phyloP scores from a whole-genome alignment of 108 stramenopile species.

The Pseudonitzschia pungens region DNA sequence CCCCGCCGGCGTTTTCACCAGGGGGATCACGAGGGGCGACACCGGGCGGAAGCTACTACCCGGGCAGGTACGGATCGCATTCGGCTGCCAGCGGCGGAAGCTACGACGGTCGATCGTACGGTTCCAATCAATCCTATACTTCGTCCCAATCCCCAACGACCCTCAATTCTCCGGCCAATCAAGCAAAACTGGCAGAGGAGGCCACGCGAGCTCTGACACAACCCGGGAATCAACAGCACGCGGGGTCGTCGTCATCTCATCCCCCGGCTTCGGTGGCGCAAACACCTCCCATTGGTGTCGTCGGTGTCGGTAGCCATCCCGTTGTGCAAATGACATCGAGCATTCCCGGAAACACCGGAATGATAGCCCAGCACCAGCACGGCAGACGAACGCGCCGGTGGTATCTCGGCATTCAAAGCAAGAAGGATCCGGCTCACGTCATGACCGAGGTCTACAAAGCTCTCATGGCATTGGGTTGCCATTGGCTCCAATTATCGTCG shows the following conservation, averaged over 20 bases:
- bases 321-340: slow-evolving; percentile 87
- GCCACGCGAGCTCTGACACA: slow-evolving; percentile 80
- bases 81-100: slow-evolving; percentile 35
- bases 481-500: slow-evolving; percentile 91
- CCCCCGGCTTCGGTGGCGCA: slow-evolving; percentile 30
- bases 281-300: slow-evolving; percentile 42
- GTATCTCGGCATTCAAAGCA: slow-evolving; percentile 99
- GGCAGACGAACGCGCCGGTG: slow-evolving; percentile 89
- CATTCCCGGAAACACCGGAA: slow-evolving; percentile 89
- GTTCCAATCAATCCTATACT: slow-evolving; percentile 36
- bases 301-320: slow-evolving; percentile 60
- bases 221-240: slow-evolving; percentile 34
- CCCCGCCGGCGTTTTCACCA: slow-evolving; percentile 87
- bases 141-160: slow-evolving; percentile 51
- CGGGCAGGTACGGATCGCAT: slow-evolving; percentile 37
- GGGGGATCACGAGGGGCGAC: slow-evolving; percentile 85
- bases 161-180: slow-evolving; percentile 36
- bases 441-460: slow-evolving; percentile 99
- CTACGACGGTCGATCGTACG: slow-evolving; percentile 42
- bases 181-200: slow-evolving; percentile 76
- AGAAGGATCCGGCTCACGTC: slow-evolving; percentile 99
- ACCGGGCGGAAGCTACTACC: slow-evolving; percentile 66
- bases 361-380: slow-evolving; percentile 91
- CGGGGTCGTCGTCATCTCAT: not conserved
- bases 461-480: slow-evolving; percentile 90